Evolutionary conservation across 495 filamentous ascomycete species (phyloP).

Genomic region (Penicillium turbatum): DNA sequence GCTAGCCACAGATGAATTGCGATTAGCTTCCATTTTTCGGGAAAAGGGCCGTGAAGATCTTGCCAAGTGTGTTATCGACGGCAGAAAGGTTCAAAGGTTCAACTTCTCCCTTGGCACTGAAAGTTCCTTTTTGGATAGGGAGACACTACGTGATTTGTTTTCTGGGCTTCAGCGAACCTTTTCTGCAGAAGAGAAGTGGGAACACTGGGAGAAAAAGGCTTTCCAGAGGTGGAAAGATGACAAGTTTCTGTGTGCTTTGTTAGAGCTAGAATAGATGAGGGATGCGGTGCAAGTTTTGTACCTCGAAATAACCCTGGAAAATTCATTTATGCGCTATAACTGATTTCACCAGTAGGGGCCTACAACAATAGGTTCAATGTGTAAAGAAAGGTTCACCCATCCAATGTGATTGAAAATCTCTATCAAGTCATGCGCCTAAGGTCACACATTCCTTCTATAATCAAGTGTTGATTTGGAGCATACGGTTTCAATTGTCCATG

Average conservation of each 20-base stretch:
- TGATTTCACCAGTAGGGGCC: no score
- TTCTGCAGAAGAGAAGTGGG: constrained; percentile 1
- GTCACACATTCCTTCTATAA: no score
- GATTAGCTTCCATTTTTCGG: constrained; percentile 23
- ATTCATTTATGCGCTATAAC: no score
- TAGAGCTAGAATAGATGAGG: not conserved
- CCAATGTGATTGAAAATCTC: no score
- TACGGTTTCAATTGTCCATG: no score
- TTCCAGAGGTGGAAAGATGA: constrained; percentile 6
- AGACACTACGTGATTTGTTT: not conserved
- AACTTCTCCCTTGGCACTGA: constrained; percentile 5
- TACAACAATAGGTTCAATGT: no score
- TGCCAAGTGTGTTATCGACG: constrained; percentile 3
- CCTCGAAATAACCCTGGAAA: no score
- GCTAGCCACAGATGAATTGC: constrained; percentile 26
- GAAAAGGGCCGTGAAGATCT: constrained; percentile 18
- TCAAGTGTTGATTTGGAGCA: no score
- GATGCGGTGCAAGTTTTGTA: no score
- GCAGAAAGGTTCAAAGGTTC: constrained; percentile 3
- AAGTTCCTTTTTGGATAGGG: constrained; percentile 4
- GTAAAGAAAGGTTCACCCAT: no score
- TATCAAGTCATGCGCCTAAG: no score
- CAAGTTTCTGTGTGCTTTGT: not conserved
- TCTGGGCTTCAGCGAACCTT: constrained; percentile 2
- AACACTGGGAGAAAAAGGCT: constrained; percentile 5